These are phyloP conservation scores for Friedmanniomyces endolithicus DNA, from an alignment of 495 filamentous ascomycete species.

Conservation along the genomic window DNA sequence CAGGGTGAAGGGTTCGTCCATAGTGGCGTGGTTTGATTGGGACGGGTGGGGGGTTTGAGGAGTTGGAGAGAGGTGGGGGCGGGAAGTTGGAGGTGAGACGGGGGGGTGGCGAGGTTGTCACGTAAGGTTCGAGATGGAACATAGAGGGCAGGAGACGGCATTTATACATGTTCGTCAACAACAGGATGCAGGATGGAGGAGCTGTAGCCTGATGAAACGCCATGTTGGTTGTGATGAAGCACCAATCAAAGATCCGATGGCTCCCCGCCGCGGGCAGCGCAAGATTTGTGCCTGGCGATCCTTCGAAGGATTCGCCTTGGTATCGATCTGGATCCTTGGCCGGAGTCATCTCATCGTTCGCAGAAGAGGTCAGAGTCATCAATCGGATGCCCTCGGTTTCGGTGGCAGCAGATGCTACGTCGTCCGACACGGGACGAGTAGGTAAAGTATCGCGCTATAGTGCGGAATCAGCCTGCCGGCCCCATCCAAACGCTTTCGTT, in stretches of 20 bases:
- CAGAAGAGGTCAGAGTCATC: background rate
- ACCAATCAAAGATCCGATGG: background rate
- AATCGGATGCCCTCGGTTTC: too few relatives aligned
- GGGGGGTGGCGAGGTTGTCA: too few relatives aligned
- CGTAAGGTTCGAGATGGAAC: too few relatives aligned
- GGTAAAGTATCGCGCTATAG: background rate
- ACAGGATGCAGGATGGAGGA: background rate
- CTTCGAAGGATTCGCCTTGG: background rate
- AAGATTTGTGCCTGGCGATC: background rate
- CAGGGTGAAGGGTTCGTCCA: slow-evolving; percentile 24
- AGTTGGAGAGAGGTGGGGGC: background rate
- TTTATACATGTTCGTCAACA: background rate
- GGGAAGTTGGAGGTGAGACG: too few relatives aligned
- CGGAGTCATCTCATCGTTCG: background rate
- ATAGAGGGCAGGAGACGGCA: too few relatives aligned
- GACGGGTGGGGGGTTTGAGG: background rate
- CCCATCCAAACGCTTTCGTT: too few relatives aligned
- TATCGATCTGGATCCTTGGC: background rate
- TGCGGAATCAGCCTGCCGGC: background rate
- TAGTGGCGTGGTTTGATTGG: background rate
- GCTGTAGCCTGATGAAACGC: background rate
- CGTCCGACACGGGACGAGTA: too few relatives aligned
- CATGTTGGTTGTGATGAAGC: background rate
- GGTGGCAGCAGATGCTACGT: too few relatives aligned
- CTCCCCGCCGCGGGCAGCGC: background rate